Conservation (phyloP, 495 filamentous ascomycete genomes). For the Margaritispora aquatica region DNA sequence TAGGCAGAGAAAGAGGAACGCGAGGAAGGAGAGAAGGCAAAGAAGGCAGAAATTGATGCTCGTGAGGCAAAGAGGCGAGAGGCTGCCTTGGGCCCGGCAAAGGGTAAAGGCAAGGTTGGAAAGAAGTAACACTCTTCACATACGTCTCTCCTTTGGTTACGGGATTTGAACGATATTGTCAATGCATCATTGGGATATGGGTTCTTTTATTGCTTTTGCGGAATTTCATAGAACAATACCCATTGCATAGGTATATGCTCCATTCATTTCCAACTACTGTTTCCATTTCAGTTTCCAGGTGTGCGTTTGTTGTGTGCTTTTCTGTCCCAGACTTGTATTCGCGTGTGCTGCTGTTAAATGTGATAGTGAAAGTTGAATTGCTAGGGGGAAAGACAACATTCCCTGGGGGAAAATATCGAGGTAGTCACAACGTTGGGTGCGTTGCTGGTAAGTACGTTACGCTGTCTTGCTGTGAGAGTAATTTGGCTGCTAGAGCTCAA, state of each 20-base stretch:
- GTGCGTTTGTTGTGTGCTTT: background rate
- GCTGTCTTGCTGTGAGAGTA: too few relatives aligned
- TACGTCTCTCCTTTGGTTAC: background rate
- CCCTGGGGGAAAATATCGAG: too few relatives aligned
- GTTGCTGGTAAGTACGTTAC: too few relatives aligned
- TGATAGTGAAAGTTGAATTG: too few relatives aligned
- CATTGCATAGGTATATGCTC: constrained; percentile 1
- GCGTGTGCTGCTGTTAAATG: too few relatives aligned
- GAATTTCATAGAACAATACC: constrained; percentile 11
- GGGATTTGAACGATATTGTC: background rate
- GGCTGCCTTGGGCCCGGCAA: constrained; percentile 21
- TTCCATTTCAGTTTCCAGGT: background rate
- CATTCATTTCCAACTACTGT: too few relatives aligned
- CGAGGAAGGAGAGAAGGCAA: constrained; percentile 50
- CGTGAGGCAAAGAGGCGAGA: constrained; percentile 25
- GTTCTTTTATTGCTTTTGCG: background rate
- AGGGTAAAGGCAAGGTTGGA: constrained; percentile 11
- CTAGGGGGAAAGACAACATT: too few relatives aligned
- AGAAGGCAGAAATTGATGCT: constrained; percentile 42
- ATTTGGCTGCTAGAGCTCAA: too few relatives aligned
- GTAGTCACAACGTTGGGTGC: too few relatives aligned
- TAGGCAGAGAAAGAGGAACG: constrained; percentile 69
- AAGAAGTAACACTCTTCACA: constrained; percentile 20
- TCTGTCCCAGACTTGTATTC: background rate
- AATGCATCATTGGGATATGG: constrained; percentile 1